Percentiles rank a stretch among this genome's conserved stretches.
phyloP scores from a whole-genome alignment of 2,329 filamentous ascomycete genomes.

The Penicillium hordei region DNA sequence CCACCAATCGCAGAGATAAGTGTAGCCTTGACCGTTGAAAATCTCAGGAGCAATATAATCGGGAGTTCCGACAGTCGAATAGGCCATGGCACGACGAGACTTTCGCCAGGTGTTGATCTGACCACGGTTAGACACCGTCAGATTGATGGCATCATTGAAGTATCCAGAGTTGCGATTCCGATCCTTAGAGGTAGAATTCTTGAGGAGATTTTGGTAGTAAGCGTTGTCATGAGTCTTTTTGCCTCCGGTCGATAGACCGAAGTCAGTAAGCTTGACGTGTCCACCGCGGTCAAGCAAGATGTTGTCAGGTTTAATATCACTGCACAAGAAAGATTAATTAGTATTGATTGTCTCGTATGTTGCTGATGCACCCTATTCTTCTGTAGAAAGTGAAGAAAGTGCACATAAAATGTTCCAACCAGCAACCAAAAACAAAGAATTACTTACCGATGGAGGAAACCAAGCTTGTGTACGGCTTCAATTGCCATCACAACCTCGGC shows the following conservation, averaged over 20 bases:
- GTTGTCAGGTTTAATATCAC: slow-evolving; percentile 99
- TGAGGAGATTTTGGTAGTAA: slow-evolving; percentile 95
- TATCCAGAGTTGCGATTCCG: slow-evolving; percentile 90
- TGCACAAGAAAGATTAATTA: slow-evolving; percentile 38
- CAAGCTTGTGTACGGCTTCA: slow-evolving; percentile 94
- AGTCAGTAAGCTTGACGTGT: slow-evolving; percentile 97
- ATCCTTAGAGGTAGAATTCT: slow-evolving; percentile 68
- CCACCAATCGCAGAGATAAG: slow-evolving; percentile 99
- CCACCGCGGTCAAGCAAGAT: slow-evolving; percentile 93
- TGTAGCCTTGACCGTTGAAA: slow-evolving; percentile 94
- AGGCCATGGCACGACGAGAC: slow-evolving; percentile 91
- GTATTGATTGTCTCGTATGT: slow-evolving; percentile 10
- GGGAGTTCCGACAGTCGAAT: slow-evolving; percentile 95
- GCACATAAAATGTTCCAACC: neutral
- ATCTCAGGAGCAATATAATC: slow-evolving; percentile 99
- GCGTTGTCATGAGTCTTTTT: slow-evolving; percentile 97
- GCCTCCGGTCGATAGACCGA: slow-evolving; percentile 95
- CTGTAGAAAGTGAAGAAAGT: neutral
- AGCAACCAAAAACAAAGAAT: neutral
- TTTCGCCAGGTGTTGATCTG: slow-evolving; percentile 99
- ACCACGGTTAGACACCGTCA: slow-evolving; percentile 95
- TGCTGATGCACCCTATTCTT: neutral
- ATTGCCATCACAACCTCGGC: slow-evolving; percentile 98
- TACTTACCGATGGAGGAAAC: slow-evolving; percentile 92
- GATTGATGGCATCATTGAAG: slow-evolving; percentile 88